Conservation (phyloP, 139 green algal genomes). For the Parachlorella kessleri region DNA sequence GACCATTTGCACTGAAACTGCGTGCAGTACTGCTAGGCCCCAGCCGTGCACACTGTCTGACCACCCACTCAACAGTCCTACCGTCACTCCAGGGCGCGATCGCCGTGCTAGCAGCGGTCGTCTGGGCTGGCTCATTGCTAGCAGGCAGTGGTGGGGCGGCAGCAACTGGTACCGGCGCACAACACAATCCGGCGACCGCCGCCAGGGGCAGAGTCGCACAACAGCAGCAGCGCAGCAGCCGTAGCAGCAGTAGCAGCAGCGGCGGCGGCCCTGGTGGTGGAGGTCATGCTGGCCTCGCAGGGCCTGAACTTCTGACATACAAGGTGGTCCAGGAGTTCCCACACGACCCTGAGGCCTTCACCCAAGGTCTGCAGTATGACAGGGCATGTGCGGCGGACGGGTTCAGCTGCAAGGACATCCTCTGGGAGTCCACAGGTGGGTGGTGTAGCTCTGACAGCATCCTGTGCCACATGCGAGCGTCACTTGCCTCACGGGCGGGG, state of each 20-base stretch:
- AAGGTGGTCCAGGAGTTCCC: conserved; percentile 62
- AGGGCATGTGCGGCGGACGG: conserved; percentile 36
- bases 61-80: no score
- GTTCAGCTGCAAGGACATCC: conserved; percentile 56
- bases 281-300: neutral
- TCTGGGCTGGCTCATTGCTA: neutral
- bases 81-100: neutral
- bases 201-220: no score
- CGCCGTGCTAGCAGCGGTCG: neutral
- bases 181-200: no score
- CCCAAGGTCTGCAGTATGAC: conserved; percentile 82
- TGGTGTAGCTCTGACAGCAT: no score
- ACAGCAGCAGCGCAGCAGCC: conserved; percentile 1
- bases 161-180: no score
- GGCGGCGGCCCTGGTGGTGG: neutral
- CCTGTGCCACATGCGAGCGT: no score
- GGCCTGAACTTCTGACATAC: conserved; percentile 48
- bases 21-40: no score
- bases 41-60: no score
- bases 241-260: neutral
- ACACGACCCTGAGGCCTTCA: conserved; percentile 84
- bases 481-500: no score
- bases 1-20: no score
- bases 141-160: no score
- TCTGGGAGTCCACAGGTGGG: conserved; percentile 88